phyloP scores from a whole-genome alignment of 164 flowering plant genomes.

The Cinnamomum chago region DNA sequence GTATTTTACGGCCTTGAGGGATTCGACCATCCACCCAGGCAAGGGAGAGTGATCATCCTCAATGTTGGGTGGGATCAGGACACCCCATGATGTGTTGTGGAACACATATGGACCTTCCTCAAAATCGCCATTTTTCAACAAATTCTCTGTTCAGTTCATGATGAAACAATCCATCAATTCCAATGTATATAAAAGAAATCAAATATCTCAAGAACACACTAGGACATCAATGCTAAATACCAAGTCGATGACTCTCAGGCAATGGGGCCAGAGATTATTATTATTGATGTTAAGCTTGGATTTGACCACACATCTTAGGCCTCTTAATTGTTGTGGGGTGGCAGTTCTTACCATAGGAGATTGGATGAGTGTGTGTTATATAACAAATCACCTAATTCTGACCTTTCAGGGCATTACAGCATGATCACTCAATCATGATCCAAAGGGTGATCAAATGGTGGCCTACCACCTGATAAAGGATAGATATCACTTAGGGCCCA shows the following conservation, averaged over 20 bases:
- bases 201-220: too few relatives aligned
- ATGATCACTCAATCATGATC: not conserved
- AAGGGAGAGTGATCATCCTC: conserved; percentile 80
- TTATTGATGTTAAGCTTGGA: too few relatives aligned
- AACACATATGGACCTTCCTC: conserved; percentile 82
- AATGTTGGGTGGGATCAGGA: conserved; percentile 69
- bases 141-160: conserved; percentile 38
- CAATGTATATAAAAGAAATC: too few relatives aligned
- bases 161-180: not conserved
- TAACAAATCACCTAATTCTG: not conserved
- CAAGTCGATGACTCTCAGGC: not conserved
- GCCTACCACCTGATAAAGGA: too few relatives aligned
- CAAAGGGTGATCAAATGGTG: not conserved
- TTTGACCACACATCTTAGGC: too few relatives aligned
- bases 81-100: conserved; percentile 66
- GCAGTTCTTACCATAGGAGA: too few relatives aligned
- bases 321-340: too few relatives aligned
- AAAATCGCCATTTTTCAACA: conserved; percentile 72
- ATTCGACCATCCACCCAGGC: conserved; percentile 80
- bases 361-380: too few relatives aligned
- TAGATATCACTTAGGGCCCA: not conserved
- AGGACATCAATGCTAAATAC: too few relatives aligned
- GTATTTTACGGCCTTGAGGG: conserved; percentile 83
- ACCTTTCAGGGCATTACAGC: not conserved
- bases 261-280: not conserved